These are phyloP conservation scores for Coniochaeta ligniaria DNA, from an alignment of 2,329 filamentous ascomycete genomes.

Conservation along the genomic window DNA sequence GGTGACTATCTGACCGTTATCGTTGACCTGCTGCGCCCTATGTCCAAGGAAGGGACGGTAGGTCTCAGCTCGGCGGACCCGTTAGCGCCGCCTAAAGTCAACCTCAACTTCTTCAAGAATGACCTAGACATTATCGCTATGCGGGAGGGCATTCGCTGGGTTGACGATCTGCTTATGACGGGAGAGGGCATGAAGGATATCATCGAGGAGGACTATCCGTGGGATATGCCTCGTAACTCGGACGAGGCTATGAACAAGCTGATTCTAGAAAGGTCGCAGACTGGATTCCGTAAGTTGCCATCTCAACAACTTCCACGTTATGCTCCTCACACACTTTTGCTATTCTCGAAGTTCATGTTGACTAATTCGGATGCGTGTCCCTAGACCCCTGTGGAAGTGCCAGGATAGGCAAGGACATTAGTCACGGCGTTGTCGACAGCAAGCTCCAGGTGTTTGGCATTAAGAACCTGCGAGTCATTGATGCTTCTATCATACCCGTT, in stretches of 20 bases:
- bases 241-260: conserved; percentile 49
- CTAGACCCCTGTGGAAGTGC: conserved; percentile 48
- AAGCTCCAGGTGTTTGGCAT: conserved; percentile 46
- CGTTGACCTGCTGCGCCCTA: conserved; percentile 34
- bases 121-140: conserved; percentile 50
- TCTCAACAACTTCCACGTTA: background rate
- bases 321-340: background rate
- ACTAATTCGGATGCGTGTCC: too few species aligned
- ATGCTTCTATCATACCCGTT: conserved; percentile 49
- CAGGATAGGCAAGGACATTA: conserved; percentile 42
- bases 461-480: conserved; percentile 44
- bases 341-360: background rate
- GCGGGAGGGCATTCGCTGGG: conserved; percentile 48
- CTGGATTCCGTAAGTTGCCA: conserved; percentile 36
- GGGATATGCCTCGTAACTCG: conserved; percentile 48
- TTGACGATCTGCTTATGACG: conserved; percentile 49
- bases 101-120: conserved; percentile 52
- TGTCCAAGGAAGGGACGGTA: conserved; percentile 41
- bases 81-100: conserved; percentile 49
- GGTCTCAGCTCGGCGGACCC: conserved; percentile 49
- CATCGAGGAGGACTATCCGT: conserved; percentile 47
- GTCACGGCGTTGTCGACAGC: conserved; percentile 44
- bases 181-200: conserved; percentile 51
- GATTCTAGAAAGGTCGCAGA: conserved; percentile 53
- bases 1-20: conserved; percentile 52